Percentiles rank a stretch among this genome's conserved stretches.
These are phyloP conservation scores for Lactarius evosmus DNA, from an alignment of 768 basidiomycete genomes.

Conservation along the genomic window DNA sequence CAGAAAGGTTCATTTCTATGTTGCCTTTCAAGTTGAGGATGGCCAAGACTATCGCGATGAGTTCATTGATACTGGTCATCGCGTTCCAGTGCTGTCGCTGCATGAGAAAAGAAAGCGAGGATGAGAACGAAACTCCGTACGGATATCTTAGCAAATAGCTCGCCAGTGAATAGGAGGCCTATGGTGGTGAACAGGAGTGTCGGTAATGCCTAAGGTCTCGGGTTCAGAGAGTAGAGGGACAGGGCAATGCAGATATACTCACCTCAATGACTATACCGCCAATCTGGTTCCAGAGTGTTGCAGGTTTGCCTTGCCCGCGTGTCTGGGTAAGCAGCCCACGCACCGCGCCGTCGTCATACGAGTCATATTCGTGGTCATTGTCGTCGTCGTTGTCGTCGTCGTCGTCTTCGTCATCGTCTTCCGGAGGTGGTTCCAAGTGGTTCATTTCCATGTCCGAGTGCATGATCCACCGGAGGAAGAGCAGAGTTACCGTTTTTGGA, in stretches of 20 bases:
- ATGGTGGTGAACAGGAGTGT: conserved; percentile 80
- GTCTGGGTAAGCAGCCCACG: conserved; percentile 44
- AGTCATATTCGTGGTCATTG: conserved; percentile 26
- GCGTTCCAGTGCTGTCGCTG: conserved; percentile 73
- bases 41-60: conserved; percentile 95
- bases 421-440: conserved; percentile 32
- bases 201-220: conserved; percentile 65
- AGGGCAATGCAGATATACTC: conserved; percentile 27
- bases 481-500: not conserved
- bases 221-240: not conserved
- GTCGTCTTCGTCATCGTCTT: conserved; percentile 26
- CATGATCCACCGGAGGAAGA: not conserved
- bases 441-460: conserved; percentile 36
- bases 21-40: conserved; percentile 97
- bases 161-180: conserved; percentile 86
- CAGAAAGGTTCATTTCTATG: conserved; percentile 97
- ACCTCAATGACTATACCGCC: conserved; percentile 71
- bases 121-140: conserved; percentile 43
- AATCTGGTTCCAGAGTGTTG: conserved; percentile 50
- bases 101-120: not conserved
- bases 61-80: conserved; percentile 86
- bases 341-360: conserved; percentile 41
- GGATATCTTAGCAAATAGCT: conserved; percentile 82
- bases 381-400: conserved; percentile 23
- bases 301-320: conserved; percentile 31